phyloP scores from a whole-genome alignment of 164 flowering plant species.

The Nelumbo lutea region DNA sequence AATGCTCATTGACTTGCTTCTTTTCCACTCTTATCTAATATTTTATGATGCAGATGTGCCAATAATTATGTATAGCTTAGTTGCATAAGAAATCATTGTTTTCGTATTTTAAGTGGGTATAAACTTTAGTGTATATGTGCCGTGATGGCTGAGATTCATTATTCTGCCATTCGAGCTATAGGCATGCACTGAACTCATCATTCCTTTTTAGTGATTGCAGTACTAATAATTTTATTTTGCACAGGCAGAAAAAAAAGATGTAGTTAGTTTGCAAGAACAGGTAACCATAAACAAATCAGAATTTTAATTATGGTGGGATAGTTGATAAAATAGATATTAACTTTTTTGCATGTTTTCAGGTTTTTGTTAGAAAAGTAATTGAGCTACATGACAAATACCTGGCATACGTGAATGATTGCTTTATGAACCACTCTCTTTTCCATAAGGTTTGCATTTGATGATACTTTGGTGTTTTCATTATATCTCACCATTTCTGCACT shows the following conservation, averaged over 20 bases:
- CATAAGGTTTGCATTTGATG: conserved; percentile 53
- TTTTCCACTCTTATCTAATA: too few relatives aligned
- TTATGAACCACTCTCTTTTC: conserved; percentile 60
- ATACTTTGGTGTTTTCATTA: background rate
- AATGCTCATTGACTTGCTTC: background rate
- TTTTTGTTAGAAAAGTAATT: conserved; percentile 66
- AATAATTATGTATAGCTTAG: too few relatives aligned
- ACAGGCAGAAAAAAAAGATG: conserved; percentile 64
- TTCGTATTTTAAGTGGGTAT: too few relatives aligned
- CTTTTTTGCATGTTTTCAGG: conserved; percentile 34
- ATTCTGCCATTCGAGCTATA: background rate
- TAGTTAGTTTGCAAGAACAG: conserved; percentile 70
- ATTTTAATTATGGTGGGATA: background rate
- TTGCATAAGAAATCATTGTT: too few relatives aligned
- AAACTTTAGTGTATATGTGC: too few relatives aligned
- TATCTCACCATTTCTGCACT: background rate
- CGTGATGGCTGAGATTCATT: too few relatives aligned
- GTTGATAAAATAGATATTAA: conserved; percentile 7
- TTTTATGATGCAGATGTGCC: too few relatives aligned
- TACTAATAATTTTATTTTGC: background rate
- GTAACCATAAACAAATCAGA: conserved; percentile 25
- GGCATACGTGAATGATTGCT: conserved; percentile 61
- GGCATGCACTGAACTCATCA: background rate
- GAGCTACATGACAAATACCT: conserved; percentile 73
- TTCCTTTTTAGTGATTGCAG: background rate